phyloP scores from a whole-genome alignment of 2,329 filamentous ascomycete species.

The Fonsecaea multimorphosa region DNA sequence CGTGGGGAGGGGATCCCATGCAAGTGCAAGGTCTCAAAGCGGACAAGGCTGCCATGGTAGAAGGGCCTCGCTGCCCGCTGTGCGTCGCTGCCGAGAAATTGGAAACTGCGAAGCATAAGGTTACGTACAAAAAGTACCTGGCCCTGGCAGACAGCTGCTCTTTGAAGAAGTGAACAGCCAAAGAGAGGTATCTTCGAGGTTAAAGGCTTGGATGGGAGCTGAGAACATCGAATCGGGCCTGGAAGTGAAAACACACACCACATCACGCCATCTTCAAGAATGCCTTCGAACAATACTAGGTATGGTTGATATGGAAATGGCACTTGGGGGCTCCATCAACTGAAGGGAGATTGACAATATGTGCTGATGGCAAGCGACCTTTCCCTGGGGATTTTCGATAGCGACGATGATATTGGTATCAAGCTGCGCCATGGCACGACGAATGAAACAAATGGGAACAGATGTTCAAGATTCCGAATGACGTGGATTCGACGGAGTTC shows the following conservation, averaged over 20 bases:
- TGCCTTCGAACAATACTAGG: not conserved
- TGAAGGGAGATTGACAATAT: not conserved
- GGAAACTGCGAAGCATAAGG: slow-evolving; percentile 20
- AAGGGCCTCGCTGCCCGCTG: slow-evolving; percentile 33
- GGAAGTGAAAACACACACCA: not conserved
- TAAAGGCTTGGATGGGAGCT: not conserved
- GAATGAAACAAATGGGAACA: not conserved
- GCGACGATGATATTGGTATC: not conserved
- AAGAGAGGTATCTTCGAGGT: not conserved
- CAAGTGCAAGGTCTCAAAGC: slow-evolving; percentile 14
- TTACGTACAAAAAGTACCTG: slow-evolving; percentile 22
- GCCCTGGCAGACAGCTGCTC: slow-evolving; percentile 25
- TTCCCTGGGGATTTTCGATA: not conserved
- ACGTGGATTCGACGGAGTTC: slow-evolving; percentile 12
- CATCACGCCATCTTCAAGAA: not conserved
- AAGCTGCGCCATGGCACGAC: not conserved
- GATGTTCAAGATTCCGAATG: slow-evolving; percentile 7
- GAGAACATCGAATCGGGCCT: not conserved
- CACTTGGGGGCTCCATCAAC: not conserved
- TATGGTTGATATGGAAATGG: not conserved
- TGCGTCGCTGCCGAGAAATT: slow-evolving; percentile 24
- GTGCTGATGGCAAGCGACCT: not conserved
- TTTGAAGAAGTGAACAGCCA: slow-evolving; percentile 6
- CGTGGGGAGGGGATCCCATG: slow-evolving; percentile 28
- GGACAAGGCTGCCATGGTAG: slow-evolving; percentile 22